phyloP scores from a whole-genome alignment of 257 asterid genomes.

The Paraleonurus japonicus region DNA sequence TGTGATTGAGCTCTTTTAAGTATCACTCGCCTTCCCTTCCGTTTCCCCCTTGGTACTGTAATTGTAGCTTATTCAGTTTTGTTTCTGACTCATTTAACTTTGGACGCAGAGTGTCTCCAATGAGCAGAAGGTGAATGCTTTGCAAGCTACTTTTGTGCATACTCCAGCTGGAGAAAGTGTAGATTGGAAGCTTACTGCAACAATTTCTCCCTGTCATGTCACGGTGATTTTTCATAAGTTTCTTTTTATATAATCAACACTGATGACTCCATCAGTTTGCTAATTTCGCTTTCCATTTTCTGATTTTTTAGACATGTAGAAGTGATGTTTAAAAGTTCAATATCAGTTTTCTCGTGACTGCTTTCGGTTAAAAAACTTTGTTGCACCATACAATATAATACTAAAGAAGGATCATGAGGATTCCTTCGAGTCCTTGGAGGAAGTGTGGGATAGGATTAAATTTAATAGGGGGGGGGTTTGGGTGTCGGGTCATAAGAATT shows the following conservation, averaged over 20 bases:
- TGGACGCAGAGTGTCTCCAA: conserved; percentile 84
- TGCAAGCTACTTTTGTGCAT: conserved; percentile 88
- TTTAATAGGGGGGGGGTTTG: no score
- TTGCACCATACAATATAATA: background rate
- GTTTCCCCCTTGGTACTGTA: conserved; percentile 1
- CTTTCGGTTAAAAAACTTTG: background rate
- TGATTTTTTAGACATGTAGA: conserved; percentile 10
- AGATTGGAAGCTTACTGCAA: conserved; percentile 97
- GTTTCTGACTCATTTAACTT: conserved; percentile 25
- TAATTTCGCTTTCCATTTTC: background rate
- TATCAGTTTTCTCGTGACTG: background rate
- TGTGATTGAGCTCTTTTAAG: conserved; percentile 1
- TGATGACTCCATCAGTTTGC: background rate
- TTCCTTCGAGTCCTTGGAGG: no score
- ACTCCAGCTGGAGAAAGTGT: conserved; percentile 90
- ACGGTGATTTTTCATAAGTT: conserved; percentile 52
- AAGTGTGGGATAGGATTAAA: no score
- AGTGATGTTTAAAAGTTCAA: conserved; percentile 2
- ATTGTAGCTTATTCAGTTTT: conserved; percentile 21
- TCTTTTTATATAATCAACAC: background rate
- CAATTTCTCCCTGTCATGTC: conserved; percentile 94
- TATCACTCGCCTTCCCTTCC: background rate
- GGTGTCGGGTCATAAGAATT: no score
- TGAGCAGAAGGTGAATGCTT: conserved; percentile 89
- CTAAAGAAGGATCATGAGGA: background rate